These are phyloP conservation scores for Acer saccharum DNA, from an alignment of 345 rosid genomes.

Conservation along the genomic window DNA sequence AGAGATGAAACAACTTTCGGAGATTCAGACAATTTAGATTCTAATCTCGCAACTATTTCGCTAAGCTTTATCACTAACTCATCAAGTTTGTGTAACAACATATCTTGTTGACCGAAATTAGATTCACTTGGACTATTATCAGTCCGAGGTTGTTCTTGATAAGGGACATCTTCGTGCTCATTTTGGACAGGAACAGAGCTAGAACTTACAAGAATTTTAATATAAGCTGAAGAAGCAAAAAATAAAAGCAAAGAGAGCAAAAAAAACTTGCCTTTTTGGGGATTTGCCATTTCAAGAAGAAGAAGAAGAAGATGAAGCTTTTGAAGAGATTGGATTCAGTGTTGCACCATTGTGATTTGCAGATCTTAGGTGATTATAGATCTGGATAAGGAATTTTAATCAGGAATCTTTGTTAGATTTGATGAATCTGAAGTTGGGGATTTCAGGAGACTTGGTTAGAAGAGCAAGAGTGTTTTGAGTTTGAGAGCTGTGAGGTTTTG, in stretches of 20 bases:
- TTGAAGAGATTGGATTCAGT: constrained; percentile 21
- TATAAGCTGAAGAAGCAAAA: constrained; percentile 28
- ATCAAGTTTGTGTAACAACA: constrained; percentile 62
- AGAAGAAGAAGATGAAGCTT: neutral
- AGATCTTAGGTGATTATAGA: constrained; percentile 33
- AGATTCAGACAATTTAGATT: constrained; percentile 48
- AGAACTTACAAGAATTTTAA: constrained; percentile 27
- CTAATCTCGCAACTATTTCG: constrained; percentile 69
- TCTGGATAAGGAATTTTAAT: constrained; percentile 33
- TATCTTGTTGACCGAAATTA: constrained; percentile 32
- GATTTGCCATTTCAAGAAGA: constrained; percentile 44
- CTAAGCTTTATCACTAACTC: constrained; percentile 70
- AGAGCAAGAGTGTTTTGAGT: neutral
- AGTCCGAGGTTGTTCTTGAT: constrained; percentile 20
- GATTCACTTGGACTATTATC: constrained; percentile 18
- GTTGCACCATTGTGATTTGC: constrained; percentile 29
- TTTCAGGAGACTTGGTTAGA: neutral
- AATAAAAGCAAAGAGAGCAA: constrained; percentile 45
- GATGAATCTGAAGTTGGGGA: constrained; percentile 19
- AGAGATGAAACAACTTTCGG: constrained; percentile 7
- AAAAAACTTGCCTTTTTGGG: constrained; percentile 58
- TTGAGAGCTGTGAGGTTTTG: constrained; percentile 9
- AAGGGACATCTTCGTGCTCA: constrained; percentile 31
- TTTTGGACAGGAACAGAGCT: constrained; percentile 36
- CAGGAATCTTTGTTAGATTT: constrained; percentile 43